Evolutionary conservation across 169 alveolate species (phyloP), one percentile per base, ranked within the genome.

Genomic region (Plasmodium falciparum): DNA sequence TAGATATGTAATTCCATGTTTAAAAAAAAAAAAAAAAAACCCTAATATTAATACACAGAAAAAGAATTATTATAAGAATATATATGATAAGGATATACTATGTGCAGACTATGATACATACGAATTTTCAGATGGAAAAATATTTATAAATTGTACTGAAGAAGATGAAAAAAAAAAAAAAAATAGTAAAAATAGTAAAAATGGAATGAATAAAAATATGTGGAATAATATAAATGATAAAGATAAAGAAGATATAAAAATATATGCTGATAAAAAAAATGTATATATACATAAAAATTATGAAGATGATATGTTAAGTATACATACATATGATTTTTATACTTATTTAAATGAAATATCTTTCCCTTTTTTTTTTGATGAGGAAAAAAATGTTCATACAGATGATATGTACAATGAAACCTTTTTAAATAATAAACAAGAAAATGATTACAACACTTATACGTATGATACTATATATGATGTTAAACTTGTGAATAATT

Each of bases 291-390:
- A 49, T 54, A 73, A 70, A 39, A 39, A 39, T 39, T 2, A 39
- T 12, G 58, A 45, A 33, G 65, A 65, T 12, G 47, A 59, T 56
- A 50, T 76, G 33, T 33, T 62, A 47, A 20, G 50, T 20, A 39
- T 26, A 9, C 70, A 76, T 67, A 76, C 89, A 17, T 13, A 33
- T n/a, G 89, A 76, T 20, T 76, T 65, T 26, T 76, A 65, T 65
- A 7, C 65, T 13, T 76, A 49, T 12, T 33, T 76, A 70, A 24
- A 43, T n/a, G 89, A 76, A 22, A 69, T 39, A 54, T 63, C 89
- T 24, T 76, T 76, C 59, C 39, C n/a, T 33, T 33, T 49, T 29
- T 50, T 65, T n/a, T 63, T 20, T 45, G 17, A n/a, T 15, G 29
- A 13, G 12, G 8, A 69, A 69, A 45, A 4, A 17, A n/a, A 43